Conservation (phyloP, 129 eudicot species). For the Flaveria linearis region DNA sequence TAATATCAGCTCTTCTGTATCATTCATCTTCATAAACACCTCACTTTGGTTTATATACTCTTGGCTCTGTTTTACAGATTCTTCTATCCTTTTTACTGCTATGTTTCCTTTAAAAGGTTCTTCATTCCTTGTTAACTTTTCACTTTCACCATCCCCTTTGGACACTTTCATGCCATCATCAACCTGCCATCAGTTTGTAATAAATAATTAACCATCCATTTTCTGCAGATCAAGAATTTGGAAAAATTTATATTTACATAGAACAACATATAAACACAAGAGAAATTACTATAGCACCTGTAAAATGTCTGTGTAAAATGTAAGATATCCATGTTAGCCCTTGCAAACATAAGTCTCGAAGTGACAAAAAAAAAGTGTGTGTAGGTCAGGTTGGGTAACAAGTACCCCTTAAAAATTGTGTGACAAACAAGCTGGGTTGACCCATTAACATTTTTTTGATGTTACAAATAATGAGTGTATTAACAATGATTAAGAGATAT, state of each 20-base stretch:
- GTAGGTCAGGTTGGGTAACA: not conserved
- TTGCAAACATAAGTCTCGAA: not conserved
- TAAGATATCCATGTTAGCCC: constrained; percentile 6
- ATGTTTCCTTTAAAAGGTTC: constrained; percentile 30
- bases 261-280: not conserved
- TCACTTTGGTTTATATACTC: constrained; percentile 23
- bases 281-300: not conserved
- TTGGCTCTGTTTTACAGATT: constrained; percentile 23
- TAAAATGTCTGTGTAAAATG: not conserved
- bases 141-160: constrained; percentile 27
- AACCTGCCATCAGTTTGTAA: constrained; percentile 36
- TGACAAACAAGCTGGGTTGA: not conserved
- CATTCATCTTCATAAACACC: constrained; percentile 26
- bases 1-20: constrained; percentile 41
- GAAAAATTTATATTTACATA: not conserved
- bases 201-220: constrained; percentile 1
- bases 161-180: constrained; percentile 36
- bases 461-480: not conserved
- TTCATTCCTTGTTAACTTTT: constrained; percentile 34
- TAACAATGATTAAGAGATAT: not conserved
- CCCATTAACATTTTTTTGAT: not conserved
- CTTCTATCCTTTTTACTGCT: constrained; percentile 26
- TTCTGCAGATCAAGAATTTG: not conserved
- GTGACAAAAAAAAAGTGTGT: not conserved
- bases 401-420: not conserved